Base-by-base conservation (phyloP, 192 early-diverging fungal genomes). In the Chytriomyces sp. region DNA sequence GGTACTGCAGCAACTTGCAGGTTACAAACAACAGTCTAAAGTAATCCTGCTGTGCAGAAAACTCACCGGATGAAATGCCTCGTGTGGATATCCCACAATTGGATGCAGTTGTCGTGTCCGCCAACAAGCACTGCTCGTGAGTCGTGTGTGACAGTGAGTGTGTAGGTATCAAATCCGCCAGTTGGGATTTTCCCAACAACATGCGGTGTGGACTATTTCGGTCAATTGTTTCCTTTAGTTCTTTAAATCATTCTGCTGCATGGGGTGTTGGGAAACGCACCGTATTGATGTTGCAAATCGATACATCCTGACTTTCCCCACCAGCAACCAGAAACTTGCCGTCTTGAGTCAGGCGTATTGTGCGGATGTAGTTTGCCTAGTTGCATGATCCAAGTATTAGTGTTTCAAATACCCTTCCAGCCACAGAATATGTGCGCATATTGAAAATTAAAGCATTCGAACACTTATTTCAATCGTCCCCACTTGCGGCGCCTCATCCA, bases 231-330 rank as follows among this genome's bases (percentile, higher is more conserved):
- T 23, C 26, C 11, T 13, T 24, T 6, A 28, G 1, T 64, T 64
- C 11, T 64, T 64, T 3, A 18, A 64, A 23, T 13, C 28, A 28
- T 23, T 23, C 18, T 35, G 20, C 44, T 77, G 35, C 35, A 35
- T 35, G 35, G 2, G 35, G 35, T 2, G 0, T 35, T 35, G 35
- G 2, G 35, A 35, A 35, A 35, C 35, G 35, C 43, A 44, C 50
- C 13, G 67, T 69, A 13, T 68, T 69, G 67, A 77, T 77, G 45
- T 77, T 69, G 53, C 76, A 77, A 6, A 77, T 48, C 7, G 50
- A 53, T 5, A 70, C 67, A 28, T 77, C 76, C 47, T 77, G 76
- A 20, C 64, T 49, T 60, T 77, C 76, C 20, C 76, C 76, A 16
- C 50, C 76, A 6, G 76, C 67, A 8, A 77, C 43, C 23, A 77